Conservation (phyloP, 805 yeast genomes). For the Metschnikowia matae region DNA sequence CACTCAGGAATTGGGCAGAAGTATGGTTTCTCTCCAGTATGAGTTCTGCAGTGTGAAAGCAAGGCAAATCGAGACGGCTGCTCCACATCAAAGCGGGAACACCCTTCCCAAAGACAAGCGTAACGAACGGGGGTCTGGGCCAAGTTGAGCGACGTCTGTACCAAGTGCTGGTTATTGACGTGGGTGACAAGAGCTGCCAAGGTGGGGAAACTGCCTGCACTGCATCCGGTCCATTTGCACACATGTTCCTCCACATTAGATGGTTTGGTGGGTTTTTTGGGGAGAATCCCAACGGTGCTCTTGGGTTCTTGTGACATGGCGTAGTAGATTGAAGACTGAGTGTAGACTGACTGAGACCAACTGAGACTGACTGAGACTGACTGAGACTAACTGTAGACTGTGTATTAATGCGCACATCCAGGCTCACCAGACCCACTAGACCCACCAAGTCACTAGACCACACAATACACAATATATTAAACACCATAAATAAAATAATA, state of each 20-base stretch:
- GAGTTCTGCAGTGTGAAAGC: conserved; percentile 59
- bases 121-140: conserved; percentile 33
- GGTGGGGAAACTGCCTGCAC: conserved; percentile 14
- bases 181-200: conserved; percentile 31
- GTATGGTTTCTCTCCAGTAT: conserved; percentile 60
- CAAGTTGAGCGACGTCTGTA: conserved; percentile 17
- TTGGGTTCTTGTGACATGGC: conserved; percentile 10
- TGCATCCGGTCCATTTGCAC: conserved; percentile 36
- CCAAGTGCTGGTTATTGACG: conserved; percentile 28
- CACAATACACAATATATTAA: too few relatives aligned
- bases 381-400: too few relatives aligned
- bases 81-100: conserved; percentile 47
- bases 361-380: neutral
- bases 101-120: conserved; percentile 59
- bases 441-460: too few relatives aligned
- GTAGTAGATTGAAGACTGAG: neutral
- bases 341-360: too few relatives aligned
- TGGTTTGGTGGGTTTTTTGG: neutral
- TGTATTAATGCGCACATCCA: too few relatives aligned
- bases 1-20: conserved; percentile 67
- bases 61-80: conserved; percentile 57
- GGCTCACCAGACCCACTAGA: too few relatives aligned
- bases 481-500: too few relatives aligned
- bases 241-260: conserved; percentile 9
- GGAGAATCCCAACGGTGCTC: neutral